Evolutionary conservation across 2,329 filamentous ascomycete genomes (phyloP).

Genomic region (Metarhizium rileyi): DNA sequence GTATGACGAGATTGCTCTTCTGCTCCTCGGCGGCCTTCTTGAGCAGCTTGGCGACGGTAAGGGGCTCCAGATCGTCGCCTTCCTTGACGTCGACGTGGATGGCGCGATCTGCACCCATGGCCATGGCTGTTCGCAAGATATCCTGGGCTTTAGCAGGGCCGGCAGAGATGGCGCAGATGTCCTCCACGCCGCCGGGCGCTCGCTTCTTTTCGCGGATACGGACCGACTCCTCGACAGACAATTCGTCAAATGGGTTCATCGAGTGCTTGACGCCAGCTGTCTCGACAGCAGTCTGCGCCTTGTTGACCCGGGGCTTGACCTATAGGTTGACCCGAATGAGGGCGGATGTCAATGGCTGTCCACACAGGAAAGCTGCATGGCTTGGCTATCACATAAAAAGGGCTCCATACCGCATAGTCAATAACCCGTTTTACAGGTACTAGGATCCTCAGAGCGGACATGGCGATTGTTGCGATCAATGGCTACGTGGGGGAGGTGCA

Average conservation of each 20-base stretch:
- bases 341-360: not conserved
- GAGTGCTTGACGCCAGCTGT: slow-evolving; percentile 90
- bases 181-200: slow-evolving; percentile 65
- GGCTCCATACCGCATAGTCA: slow-evolving; percentile 63
- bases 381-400: not conserved
- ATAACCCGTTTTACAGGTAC: slow-evolving; percentile 78
- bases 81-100: slow-evolving; percentile 80
- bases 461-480: slow-evolving; percentile 20
- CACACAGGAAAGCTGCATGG: not conserved
- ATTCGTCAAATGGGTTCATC: slow-evolving; percentile 98
- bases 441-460: slow-evolving; percentile 63
- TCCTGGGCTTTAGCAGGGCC: slow-evolving; percentile 83
- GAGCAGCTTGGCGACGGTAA: slow-evolving; percentile 87
- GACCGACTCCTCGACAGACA: slow-evolving; percentile 92
- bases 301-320: slow-evolving; percentile 63
- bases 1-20: slow-evolving; percentile 80
- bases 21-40: slow-evolving; percentile 71
- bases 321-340: slow-evolving; percentile 19
- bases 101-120: slow-evolving; percentile 90
- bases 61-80: slow-evolving; percentile 70
- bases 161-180: slow-evolving; percentile 83
- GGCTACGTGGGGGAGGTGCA: slow-evolving; percentile 1
- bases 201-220: slow-evolving; percentile 82
- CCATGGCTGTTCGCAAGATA: slow-evolving; percentile 90
- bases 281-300: slow-evolving; percentile 76